Conservation (phyloP, 208 protist species). For the Leishmania turanica region DNA sequence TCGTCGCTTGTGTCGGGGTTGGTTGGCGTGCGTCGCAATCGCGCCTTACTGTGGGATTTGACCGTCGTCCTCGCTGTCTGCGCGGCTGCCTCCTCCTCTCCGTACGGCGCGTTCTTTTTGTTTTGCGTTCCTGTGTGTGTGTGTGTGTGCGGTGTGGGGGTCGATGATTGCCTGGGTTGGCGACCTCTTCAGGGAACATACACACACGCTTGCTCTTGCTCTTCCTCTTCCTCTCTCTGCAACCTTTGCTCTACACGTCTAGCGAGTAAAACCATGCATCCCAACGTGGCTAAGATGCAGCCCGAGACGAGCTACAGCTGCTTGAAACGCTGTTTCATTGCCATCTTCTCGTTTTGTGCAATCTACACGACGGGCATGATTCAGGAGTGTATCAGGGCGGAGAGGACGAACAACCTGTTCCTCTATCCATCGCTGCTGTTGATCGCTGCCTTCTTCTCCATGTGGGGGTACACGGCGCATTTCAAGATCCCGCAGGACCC, state of each 20-base stretch:
- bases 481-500: constrained; percentile 57
- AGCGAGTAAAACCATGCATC: constrained; percentile 25
- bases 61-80: not conserved
- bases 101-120: not conserved
- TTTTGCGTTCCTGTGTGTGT: not conserved
- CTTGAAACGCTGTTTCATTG: constrained; percentile 24
- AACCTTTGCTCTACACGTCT: not conserved
- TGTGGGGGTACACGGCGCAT: constrained; percentile 73
- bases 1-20: not conserved
- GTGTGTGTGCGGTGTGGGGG: not conserved
- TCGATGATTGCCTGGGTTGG: not conserved
- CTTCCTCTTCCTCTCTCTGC: not conserved
- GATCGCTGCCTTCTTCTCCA: constrained; percentile 58
- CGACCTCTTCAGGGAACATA: not conserved
- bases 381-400: constrained; percentile 52
- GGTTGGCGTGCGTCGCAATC: not conserved
- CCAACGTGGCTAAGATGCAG: constrained; percentile 26
- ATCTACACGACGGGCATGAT: constrained; percentile 53
- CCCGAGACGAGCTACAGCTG: constrained; percentile 29
- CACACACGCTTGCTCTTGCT: not conserved
- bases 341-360: constrained; percentile 21
- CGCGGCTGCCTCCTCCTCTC: not conserved
- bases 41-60: not conserved
- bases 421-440: constrained; percentile 54
- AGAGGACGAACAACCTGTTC: constrained; percentile 34